phyloP scores from a whole-genome alignment of 345 rosid genomes.

The Melastoma malabathricum region DNA sequence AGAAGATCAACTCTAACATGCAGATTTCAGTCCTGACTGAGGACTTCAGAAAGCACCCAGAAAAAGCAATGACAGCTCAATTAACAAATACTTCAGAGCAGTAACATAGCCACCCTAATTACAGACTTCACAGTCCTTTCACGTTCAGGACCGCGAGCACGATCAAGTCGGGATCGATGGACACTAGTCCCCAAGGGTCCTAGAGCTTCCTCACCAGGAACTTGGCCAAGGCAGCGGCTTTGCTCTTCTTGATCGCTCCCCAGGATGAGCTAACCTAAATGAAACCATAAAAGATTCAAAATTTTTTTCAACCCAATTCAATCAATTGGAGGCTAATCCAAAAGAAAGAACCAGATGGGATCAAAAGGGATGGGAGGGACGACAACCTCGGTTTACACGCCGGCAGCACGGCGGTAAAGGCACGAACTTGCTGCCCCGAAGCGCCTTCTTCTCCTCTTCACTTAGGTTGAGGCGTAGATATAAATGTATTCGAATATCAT shows the following conservation, averaged over 20 bases:
- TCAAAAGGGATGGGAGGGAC: neutral
- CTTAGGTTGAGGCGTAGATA: conserved; percentile 15
- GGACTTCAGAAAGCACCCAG: no score
- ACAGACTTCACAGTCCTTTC: conserved; percentile 38
- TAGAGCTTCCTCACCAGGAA: conserved; percentile 82
- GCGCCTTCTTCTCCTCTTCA: conserved; percentile 84
- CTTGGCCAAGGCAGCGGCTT: conserved; percentile 86
- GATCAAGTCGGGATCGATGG: conserved; percentile 60
- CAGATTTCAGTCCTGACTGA: no score
- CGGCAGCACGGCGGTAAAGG: conserved; percentile 47
- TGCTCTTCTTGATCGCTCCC: conserved; percentile 82
- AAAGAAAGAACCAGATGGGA: neutral
- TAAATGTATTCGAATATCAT: no score
- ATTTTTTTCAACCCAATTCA: neutral
- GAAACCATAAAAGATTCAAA: neutral
- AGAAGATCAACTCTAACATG: no score
- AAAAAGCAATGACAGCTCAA: neutral
- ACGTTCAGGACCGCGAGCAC: conserved; percentile 80
- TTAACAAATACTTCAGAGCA: conserved; percentile 1
- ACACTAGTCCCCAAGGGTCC: conserved; percentile 63
- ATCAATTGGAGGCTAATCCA: neutral
- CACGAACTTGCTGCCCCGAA: conserved; percentile 95
- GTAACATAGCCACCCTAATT: neutral
- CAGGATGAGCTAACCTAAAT: conserved; percentile 78
- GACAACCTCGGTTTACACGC: conserved; percentile 38